phyloP scores from a whole-genome alignment of 495 filamentous ascomycete genomes.

The Podospora comata region DNA sequence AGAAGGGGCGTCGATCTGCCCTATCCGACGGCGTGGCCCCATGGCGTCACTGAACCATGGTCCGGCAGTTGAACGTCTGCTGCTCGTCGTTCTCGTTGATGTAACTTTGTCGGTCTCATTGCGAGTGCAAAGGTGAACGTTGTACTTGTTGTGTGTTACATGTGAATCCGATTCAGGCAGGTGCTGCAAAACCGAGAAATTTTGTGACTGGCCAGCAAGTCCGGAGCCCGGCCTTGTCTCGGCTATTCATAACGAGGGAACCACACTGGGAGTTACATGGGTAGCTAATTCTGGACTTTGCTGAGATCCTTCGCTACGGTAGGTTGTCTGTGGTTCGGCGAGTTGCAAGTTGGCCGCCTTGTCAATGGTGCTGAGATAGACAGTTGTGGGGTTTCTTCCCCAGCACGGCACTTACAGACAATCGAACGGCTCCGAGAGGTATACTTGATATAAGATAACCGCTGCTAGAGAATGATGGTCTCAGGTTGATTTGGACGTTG shows the following conservation, averaged over 20 bases:
- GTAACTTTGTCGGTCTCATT: background rate
- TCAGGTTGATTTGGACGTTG: background rate
- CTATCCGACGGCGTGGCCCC: background rate
- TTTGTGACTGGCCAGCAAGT: background rate
- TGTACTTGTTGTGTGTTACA: background rate
- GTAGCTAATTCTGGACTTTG: background rate
- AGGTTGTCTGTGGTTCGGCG: background rate
- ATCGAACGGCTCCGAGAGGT: too few species aligned
- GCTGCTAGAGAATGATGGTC: too few species aligned
- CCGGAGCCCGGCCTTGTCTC: background rate
- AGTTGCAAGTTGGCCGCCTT: background rate
- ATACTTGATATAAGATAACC: too few species aligned
- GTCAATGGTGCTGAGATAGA: background rate
- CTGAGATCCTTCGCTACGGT: background rate
- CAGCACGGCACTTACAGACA: background rate
- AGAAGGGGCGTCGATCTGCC: background rate
- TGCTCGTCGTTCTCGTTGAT: background rate
- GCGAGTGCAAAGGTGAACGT: background rate
- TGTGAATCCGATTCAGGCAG: constrained; percentile 1
- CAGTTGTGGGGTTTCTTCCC: background rate
- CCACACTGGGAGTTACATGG: background rate
- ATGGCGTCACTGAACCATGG: background rate
- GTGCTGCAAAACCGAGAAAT: background rate
- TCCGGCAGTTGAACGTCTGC: background rate
- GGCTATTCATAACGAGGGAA: background rate